Base-by-base conservation (phyloP, 2,329 filamentous ascomycete species). In the Aureobasidium sp. region DNA sequence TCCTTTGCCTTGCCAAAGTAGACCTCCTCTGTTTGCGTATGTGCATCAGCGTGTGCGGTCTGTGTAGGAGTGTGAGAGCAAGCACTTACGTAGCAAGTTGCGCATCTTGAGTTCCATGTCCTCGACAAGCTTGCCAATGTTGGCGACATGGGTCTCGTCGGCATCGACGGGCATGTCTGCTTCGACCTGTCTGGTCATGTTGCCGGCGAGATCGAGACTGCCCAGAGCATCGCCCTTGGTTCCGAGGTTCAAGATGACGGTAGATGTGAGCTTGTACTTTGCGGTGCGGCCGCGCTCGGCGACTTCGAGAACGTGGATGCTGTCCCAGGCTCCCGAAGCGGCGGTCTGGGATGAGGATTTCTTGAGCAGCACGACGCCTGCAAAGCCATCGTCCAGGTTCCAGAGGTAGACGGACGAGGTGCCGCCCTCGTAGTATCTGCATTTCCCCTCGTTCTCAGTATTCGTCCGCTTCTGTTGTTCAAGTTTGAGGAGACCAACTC, bases 101-200 rank as follows among this genome's bases (percentile, higher is more conserved):
- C 94, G 85, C 94, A 99, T 97, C 82, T 96, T 96, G 73, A 96
- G 84, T 78, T 99, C 94, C 94, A 99, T 97, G 74, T 99, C 94
- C 80, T 99, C 94, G 57, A 99, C 92, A 71, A 99, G 81, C 65
- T 87, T 83, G 60, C 94, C 94, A 63, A 97, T 90, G 75, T 99
- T 99, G 68, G 89, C 89, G 68, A 99, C 94, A 79, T 99, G 94
- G 5, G 65, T 66, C 46, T 73, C 71, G 49, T 71, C 64, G 23
- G 70, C 62, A 42, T 68, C 65, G 38, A 96, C 89, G 9, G 89
- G 84, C 72, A 96, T 80, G 74, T 97, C 92, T 70, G 89, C 85
- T 79, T 99, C 93, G 57, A 96, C 85, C 79, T 99, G 94, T 64
- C 94, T 85, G 62, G 94, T 97, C 91, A 99, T 94, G 79, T 97